A percentile compares a stretch with the other conserved stretches of the same genome.
These are phyloP conservation scores for Calycina herbarum DNA, from an alignment of 2,329 filamentous ascomycete species.

Conservation along the genomic window DNA sequence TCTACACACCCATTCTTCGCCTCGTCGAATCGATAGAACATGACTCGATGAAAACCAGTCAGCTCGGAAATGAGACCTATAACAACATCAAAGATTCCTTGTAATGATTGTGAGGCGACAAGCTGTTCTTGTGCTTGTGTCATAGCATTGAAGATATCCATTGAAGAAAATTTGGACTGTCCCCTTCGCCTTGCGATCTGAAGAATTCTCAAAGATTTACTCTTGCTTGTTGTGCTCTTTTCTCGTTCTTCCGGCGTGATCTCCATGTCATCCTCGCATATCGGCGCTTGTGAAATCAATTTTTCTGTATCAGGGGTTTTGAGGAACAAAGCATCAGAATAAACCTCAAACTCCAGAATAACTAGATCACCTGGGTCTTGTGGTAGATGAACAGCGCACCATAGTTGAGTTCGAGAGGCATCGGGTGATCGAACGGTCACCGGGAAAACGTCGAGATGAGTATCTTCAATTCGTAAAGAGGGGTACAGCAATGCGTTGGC, in stretches of 20 bases:
- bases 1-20: conserved; percentile 33
- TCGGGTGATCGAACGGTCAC: conserved; percentile 16
- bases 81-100: conserved; percentile 25
- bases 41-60: conserved; percentile 32
- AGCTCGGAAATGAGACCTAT: conserved; percentile 31
- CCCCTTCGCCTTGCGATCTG: conserved; percentile 23
- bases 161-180: conserved; percentile 20
- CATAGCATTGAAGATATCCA: conserved; percentile 32
- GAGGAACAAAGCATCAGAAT: conserved; percentile 24
- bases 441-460: conserved; percentile 26
- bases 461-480: conserved; percentile 15
- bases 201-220: conserved; percentile 24
- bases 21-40: conserved; percentile 32
- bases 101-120: conserved; percentile 17
- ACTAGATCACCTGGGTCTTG: conserved; percentile 22
- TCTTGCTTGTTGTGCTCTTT: conserved; percentile 26
- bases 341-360: conserved; percentile 31
- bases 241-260: conserved; percentile 21
- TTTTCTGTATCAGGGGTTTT: conserved; percentile 16
- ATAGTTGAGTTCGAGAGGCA: conserved; percentile 21
- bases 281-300: conserved; percentile 19
- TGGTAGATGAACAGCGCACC: conserved; percentile 30
- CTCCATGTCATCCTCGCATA: conserved; percentile 17
- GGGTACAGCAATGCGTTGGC: conserved; percentile 21
- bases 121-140: conserved; percentile 28